Evolutionary conservation across 2,329 filamentous ascomycete genomes (phyloP).

Genomic region (Microdochium trichocladiopsis): DNA sequence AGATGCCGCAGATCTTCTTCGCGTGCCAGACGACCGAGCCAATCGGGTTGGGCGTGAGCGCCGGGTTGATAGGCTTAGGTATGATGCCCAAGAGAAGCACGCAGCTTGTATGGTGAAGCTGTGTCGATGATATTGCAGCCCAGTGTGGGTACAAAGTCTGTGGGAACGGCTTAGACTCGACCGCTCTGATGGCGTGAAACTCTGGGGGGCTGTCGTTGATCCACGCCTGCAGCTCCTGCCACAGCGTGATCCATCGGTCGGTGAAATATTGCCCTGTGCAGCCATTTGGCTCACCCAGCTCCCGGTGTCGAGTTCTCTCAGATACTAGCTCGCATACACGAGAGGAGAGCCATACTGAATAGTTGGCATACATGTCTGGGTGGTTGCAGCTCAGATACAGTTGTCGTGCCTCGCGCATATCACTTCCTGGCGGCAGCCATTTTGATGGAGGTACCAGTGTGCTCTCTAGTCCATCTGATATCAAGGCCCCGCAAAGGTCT

Average conservation of each 20-base stretch:
- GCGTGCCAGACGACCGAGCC: constrained; percentile 47
- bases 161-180: constrained; percentile 38
- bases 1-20: constrained; percentile 47
- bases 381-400: constrained; percentile 24
- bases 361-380: constrained; percentile 52
- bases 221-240: constrained; percentile 44
- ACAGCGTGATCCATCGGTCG: constrained; percentile 38
- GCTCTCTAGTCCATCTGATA: constrained; percentile 42
- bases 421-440: constrained; percentile 35
- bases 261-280: constrained; percentile 31
- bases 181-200: constrained; percentile 34
- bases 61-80: constrained; percentile 18
- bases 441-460: constrained; percentile 41
- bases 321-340: constrained; percentile 42
- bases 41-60: constrained; percentile 8
- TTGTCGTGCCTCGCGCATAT: constrained; percentile 24
- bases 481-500: constrained; percentile 49
- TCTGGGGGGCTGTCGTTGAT: constrained; percentile 34
- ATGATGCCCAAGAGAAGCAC: constrained; percentile 40
- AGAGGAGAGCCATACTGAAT: constrained; percentile 49
- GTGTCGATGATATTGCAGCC: constrained; percentile 49
- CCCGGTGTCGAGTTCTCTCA: constrained; percentile 37
- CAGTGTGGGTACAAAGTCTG: constrained; percentile 44
- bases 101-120: constrained; percentile 49
- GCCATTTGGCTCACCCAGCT: constrained; percentile 37